Conservation (phyloP, 176 grass and related monocot genomes). For the Bonia amplexicaulis region DNA sequence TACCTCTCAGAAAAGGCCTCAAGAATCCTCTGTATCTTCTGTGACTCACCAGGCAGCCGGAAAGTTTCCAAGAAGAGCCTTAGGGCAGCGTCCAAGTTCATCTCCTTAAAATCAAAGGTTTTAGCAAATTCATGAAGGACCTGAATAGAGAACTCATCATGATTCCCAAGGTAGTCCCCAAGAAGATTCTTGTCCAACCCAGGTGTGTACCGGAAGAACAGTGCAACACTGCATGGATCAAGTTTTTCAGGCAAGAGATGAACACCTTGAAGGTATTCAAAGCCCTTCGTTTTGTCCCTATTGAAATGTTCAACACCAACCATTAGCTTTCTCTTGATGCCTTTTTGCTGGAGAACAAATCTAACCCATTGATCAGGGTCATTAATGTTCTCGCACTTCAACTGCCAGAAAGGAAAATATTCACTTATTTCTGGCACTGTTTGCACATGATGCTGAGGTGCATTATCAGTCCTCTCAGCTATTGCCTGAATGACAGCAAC, state of each 20-base stretch:
- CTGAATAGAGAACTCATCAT: conserved; percentile 84
- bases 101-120: conserved; percentile 92
- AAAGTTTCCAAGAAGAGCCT: conserved; percentile 98
- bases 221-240: conserved; percentile 72
- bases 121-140: conserved; percentile 89
- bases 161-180: conserved; percentile 89
- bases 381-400: conserved; percentile 55
- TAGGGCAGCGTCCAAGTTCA: conserved; percentile 90
- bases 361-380: conserved; percentile 84
- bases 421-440: conserved; percentile 57
- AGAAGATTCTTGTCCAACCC: conserved; percentile 93
- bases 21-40: conserved; percentile 95
- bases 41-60: conserved; percentile 90
- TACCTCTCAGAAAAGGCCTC: conserved; percentile 96
- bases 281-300: conserved; percentile 84
- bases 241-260: conserved; percentile 95
- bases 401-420: conserved; percentile 90
- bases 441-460: conserved; percentile 49
- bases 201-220: conserved; percentile 82
- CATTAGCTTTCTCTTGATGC: conserved; percentile 83
- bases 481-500: conserved; percentile 75
- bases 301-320: conserved; percentile 92
- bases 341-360: conserved; percentile 77
- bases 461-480: conserved; percentile 59
- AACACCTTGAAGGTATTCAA: conserved; percentile 84